Percentiles rank a stretch among this genome's conserved stretches.
phyloP scores from a whole-genome alignment of 441 rosid genomes.

The Eutrema salsugineum region DNA sequence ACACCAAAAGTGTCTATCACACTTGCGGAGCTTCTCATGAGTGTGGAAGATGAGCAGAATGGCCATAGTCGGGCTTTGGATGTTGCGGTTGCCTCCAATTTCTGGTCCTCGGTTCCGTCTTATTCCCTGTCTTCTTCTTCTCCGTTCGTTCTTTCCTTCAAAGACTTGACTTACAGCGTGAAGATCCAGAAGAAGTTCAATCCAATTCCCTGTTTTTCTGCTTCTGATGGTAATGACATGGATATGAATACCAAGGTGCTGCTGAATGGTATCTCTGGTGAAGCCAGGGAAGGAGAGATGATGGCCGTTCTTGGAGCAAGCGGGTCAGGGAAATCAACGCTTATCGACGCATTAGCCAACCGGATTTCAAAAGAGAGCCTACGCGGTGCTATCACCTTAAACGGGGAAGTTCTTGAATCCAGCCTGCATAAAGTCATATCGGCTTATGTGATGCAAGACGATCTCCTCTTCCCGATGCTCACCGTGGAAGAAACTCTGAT shows the following conservation, averaged over 20 bases:
- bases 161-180: conserved; percentile 55
- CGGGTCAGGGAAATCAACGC: conserved; percentile 76
- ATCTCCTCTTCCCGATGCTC: conserved; percentile 84
- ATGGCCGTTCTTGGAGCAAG: conserved; percentile 84
- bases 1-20: conserved; percentile 46
- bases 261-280: conserved; percentile 56
- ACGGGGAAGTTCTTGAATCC: conserved; percentile 69
- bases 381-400: conserved; percentile 59
- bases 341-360: conserved; percentile 73
- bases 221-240: background rate
- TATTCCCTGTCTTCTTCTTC: conserved; percentile 31
- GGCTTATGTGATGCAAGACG: conserved; percentile 92
- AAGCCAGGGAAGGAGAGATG: conserved; percentile 78
- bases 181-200: conserved; percentile 37
- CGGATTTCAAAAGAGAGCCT: conserved; percentile 66
- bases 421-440: conserved; percentile 73
- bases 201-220: conserved; percentile 18
- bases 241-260: conserved; percentile 37
- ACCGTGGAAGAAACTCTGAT: conserved; percentile 82
- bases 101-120: conserved; percentile 21
- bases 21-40: conserved; percentile 62
- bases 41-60: conserved; percentile 47
- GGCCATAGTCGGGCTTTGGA: conserved; percentile 26
- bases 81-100: conserved; percentile 16
- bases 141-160: conserved; percentile 66